phyloP scores from a whole-genome alignment of 495 filamentous ascomycete species.

The Aspergillus incahuasiensis region DNA sequence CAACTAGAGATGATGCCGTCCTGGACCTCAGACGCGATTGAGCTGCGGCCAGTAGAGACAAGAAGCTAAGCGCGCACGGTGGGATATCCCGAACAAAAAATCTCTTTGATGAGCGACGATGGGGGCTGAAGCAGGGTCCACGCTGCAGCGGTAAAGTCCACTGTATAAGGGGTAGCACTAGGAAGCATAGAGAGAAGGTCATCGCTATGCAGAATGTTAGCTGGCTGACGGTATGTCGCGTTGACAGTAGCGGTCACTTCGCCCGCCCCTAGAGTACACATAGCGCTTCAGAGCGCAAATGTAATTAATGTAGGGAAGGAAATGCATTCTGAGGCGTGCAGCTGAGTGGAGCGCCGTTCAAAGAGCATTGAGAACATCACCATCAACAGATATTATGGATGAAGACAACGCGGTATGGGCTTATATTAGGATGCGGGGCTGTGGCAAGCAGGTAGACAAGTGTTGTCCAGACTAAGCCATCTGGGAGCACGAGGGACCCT shows the following conservation, averaged over 20 bases:
- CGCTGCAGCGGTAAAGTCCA: constrained; percentile 1
- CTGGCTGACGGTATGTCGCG: background rate
- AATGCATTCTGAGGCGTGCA: background rate
- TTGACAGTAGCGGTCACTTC: constrained; percentile 11
- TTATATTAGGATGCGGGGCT: constrained; percentile 5
- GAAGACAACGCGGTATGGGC: background rate
- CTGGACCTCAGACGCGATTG: constrained; percentile 16
- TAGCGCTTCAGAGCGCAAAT: background rate
- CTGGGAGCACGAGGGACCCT: background rate
- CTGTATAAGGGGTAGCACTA: constrained; percentile 12
- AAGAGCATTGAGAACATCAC: background rate
- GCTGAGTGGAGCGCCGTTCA: background rate
- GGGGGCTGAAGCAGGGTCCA: constrained; percentile 16
- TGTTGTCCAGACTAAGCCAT: background rate
- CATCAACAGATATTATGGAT: background rate
- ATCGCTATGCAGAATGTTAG: constrained; percentile 5
- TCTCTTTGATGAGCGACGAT: constrained; percentile 16
- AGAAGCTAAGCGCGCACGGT: constrained; percentile 21
- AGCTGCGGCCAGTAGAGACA: constrained; percentile 15
- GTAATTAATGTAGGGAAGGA: background rate
- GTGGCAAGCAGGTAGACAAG: background rate
- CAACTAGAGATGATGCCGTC: constrained; percentile 18
- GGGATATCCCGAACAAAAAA: constrained; percentile 18
- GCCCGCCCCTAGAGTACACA: background rate
- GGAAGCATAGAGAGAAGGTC: constrained; percentile 7